These are phyloP conservation scores for Aquilaria sinensis DNA, from an alignment of 345 rosid genomes.

Conservation along the genomic window DNA sequence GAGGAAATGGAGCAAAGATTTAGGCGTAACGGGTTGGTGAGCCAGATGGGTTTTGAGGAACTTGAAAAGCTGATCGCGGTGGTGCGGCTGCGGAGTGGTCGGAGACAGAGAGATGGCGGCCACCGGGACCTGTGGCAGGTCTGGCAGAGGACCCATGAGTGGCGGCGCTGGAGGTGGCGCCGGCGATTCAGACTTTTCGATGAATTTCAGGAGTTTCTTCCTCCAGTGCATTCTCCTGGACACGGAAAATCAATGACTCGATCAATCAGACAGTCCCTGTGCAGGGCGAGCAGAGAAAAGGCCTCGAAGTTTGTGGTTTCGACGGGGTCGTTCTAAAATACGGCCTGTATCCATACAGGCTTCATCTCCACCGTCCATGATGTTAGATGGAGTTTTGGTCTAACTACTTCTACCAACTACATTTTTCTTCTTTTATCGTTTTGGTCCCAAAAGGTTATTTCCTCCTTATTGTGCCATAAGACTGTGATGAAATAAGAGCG, in stretches of 20 bases:
- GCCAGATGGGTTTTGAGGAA: slow-evolving; percentile 58
- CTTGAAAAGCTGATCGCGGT: slow-evolving; percentile 32
- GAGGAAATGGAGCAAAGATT: slow-evolving; percentile 56
- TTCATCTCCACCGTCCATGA: too few relatives aligned
- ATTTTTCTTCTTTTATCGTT: too few relatives aligned
- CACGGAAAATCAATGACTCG: neutral
- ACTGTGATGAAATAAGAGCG: too few relatives aligned
- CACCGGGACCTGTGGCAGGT: slow-evolving; percentile 37
- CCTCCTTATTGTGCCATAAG: too few relatives aligned
- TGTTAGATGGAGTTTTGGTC: too few relatives aligned
- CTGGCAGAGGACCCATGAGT: slow-evolving; percentile 33
- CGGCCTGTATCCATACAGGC: too few relatives aligned
- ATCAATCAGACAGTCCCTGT: too few relatives aligned
- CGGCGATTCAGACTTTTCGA: slow-evolving; percentile 26
- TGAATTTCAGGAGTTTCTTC: slow-evolving; percentile 37
- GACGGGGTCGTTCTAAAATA: too few relatives aligned
- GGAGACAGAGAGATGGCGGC: slow-evolving; percentile 65
- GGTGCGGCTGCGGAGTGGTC: slow-evolving; percentile 21
- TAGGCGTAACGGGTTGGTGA: slow-evolving; percentile 41
- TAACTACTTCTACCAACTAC: too few relatives aligned
- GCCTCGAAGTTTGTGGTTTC: too few relatives aligned
- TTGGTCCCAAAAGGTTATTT: too few relatives aligned
- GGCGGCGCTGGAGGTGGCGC: slow-evolving; percentile 21
- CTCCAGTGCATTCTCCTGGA: slow-evolving; percentile 22
- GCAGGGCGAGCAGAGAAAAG: too few relatives aligned